Evolutionary conservation across 441 rosid species (phyloP).

Genomic region (Eutrema salsugineum): DNA sequence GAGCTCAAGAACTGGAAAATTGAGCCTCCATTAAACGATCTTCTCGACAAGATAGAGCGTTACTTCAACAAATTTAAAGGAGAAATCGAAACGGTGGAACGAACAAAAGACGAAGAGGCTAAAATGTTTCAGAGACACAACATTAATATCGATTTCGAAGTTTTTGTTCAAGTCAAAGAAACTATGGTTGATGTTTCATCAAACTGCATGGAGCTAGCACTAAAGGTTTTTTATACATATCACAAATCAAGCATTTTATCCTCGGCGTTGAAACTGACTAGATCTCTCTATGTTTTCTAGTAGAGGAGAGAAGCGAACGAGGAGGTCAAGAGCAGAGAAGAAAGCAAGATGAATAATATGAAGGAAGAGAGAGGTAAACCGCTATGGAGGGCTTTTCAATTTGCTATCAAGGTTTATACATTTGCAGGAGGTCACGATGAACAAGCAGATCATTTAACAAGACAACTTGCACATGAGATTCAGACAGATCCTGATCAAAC

Average conservation of each 20-base stretch:
- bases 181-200: slow-evolving; percentile 92
- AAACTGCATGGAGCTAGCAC: slow-evolving; percentile 85
- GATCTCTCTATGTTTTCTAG: slow-evolving; percentile 20
- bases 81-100: slow-evolving; percentile 64
- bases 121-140: slow-evolving; percentile 64
- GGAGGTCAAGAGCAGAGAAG: slow-evolving; percentile 14
- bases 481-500: slow-evolving; percentile 37
- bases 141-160: slow-evolving; percentile 68
- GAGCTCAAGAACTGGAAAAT: slow-evolving; percentile 72
- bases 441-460: slow-evolving; percentile 50
- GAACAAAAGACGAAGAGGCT: slow-evolving; percentile 81
- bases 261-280: neutral
- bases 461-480: slow-evolving; percentile 59
- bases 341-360: slow-evolving; percentile 21
- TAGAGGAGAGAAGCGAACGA: slow-evolving; percentile 43
- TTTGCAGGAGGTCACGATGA: slow-evolving; percentile 83
- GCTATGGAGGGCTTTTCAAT: slow-evolving; percentile 67
- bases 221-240: slow-evolving; percentile 48
- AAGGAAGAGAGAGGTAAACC: slow-evolving; percentile 36
- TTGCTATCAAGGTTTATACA: slow-evolving; percentile 62
- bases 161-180: slow-evolving; percentile 79
- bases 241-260: neutral
- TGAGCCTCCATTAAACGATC: slow-evolving; percentile 53
- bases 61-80: slow-evolving; percentile 77
- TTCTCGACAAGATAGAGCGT: slow-evolving; percentile 67